Evolutionary conservation across 257 asterid genomes (phyloP).

Genomic region (Scutellaria minor): DNA sequence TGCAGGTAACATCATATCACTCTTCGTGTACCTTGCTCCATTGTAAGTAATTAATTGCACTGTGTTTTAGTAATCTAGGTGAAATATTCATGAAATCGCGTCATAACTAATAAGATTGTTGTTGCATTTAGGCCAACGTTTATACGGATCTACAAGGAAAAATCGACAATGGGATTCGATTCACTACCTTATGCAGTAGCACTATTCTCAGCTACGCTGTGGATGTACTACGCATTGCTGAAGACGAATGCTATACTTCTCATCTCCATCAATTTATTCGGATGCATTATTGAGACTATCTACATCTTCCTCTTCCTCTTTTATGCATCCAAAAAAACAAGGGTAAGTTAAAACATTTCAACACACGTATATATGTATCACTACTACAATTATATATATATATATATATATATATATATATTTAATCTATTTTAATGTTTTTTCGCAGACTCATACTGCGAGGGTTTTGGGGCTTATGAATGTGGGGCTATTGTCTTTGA

Average conservation of each 20-base stretch:
- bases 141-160: constrained; percentile 47
- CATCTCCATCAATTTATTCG: constrained; percentile 58
- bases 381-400: no score
- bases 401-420: no score
- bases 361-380: no score
- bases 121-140: constrained; percentile 54
- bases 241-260: constrained; percentile 49
- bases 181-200: constrained; percentile 58
- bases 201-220: constrained; percentile 56
- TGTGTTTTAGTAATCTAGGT: no score
- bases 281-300: constrained; percentile 51
- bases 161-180: constrained; percentile 60
- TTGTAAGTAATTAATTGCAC: constrained; percentile 52
- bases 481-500: constrained; percentile 43
- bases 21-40: constrained; percentile 76
- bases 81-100: no score
- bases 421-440: background rate
- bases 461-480: constrained; percentile 50
- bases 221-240: constrained; percentile 58
- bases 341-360: constrained; percentile 31
- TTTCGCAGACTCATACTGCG: constrained; percentile 42
- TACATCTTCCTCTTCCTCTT: constrained; percentile 49
- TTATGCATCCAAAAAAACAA: constrained; percentile 51
- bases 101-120: no score
- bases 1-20: constrained; percentile 78